Conservation (phyloP, 768 basidiomycete species). For the Cyclocybe cylindracea region DNA sequence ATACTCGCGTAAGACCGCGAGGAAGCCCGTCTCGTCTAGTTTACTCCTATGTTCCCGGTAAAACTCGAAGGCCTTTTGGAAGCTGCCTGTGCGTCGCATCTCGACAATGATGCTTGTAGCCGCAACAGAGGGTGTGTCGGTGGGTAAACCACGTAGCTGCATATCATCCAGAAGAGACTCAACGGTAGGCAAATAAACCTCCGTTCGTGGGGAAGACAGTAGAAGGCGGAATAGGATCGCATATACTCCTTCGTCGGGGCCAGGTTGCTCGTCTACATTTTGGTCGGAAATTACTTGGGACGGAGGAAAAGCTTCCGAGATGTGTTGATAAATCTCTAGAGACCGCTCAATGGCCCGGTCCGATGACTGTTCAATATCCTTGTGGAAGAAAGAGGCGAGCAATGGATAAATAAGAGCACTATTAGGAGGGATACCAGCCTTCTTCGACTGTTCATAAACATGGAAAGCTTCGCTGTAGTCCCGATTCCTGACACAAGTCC, state of each 20-base stretch:
- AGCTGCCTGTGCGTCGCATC: constrained; percentile 60
- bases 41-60: constrained; percentile 49
- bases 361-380: constrained; percentile 29
- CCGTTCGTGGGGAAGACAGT: constrained; percentile 40
- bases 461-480: constrained; percentile 42
- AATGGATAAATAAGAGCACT: constrained; percentile 56
- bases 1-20: constrained; percentile 64
- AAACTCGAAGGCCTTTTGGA: constrained; percentile 60
- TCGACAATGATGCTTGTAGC: constrained; percentile 60
- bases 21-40: constrained; percentile 62
- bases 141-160: constrained; percentile 47
- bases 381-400: constrained; percentile 24
- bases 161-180: constrained; percentile 66
- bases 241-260: constrained; percentile 57
- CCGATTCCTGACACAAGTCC: constrained; percentile 44
- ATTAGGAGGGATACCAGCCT: constrained; percentile 46
- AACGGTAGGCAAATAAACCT: constrained; percentile 49
- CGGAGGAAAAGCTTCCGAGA: no score
- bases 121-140: constrained; percentile 43
- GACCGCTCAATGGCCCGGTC: no score
- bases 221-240: constrained; percentile 52
- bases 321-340: no score
- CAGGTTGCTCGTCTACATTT: constrained; percentile 9
- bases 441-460: constrained; percentile 49
- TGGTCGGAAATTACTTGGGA: no score